Conservation (phyloP, 164 flowering plant genomes). For the Stephania cephalantha region DNA sequence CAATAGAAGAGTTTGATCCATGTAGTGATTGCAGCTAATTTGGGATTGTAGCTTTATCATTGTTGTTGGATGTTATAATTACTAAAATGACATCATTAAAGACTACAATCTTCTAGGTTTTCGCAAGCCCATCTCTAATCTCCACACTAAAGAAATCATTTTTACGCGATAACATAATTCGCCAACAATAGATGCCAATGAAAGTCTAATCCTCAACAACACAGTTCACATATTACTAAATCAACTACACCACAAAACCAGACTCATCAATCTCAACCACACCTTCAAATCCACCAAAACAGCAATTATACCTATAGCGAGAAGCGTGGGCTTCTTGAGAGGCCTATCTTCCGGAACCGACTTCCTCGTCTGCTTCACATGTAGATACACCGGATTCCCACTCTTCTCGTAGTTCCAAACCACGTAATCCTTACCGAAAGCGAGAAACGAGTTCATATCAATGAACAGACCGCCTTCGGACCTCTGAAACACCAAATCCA, state of each 20-base stretch:
- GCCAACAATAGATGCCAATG: no score
- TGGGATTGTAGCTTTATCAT: no score
- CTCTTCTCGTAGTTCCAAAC: constrained; percentile 85
- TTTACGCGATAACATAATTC: no score
- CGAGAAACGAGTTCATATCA: constrained; percentile 86
- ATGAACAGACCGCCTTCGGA: constrained; percentile 86
- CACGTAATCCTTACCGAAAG: constrained; percentile 76
- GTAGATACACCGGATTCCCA: constrained; percentile 83
- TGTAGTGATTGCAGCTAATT: no score
- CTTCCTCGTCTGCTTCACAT: constrained; percentile 67
- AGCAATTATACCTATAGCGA: constrained; percentile 67
- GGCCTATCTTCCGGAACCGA: constrained; percentile 79
- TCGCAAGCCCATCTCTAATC: no score
- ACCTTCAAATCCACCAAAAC: neutral
- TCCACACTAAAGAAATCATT: no score
- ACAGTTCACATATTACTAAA: neutral
- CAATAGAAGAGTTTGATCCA: no score
- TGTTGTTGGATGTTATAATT: no score
- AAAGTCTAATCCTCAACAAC: no score
- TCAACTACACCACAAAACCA: neutral
- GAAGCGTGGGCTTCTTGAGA: constrained; percentile 78
- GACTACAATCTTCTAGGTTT: no score
- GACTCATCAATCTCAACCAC: neutral
- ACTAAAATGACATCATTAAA: no score
- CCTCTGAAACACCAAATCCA: constrained; percentile 41